Percentiles rank a stretch among this genome's conserved stretches.
phyloP scores from a whole-genome alignment of 75 land plant species.

The Azolla pinnata region DNA sequence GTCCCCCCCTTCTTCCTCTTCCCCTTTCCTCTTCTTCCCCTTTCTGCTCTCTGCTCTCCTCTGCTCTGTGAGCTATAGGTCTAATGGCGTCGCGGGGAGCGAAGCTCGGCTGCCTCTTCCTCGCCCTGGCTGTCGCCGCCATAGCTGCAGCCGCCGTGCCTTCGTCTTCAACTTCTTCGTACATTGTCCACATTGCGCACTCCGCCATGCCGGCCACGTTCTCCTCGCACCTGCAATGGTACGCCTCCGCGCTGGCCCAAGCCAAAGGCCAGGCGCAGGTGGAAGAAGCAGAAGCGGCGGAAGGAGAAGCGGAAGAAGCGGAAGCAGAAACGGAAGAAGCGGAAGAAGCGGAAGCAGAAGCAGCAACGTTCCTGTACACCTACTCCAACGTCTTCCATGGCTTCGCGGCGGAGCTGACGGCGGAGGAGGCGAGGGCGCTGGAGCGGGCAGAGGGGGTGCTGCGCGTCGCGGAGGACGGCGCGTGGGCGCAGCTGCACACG shows the following conservation, averaged over 20 bases:
- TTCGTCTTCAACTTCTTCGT: too few relatives aligned
- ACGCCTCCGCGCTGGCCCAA: slow-evolving; percentile 46
- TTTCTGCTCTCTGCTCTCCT: too few relatives aligned
- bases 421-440: slow-evolving; percentile 27
- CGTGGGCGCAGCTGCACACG: slow-evolving; percentile 59
- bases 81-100: too few relatives aligned
- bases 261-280: slow-evolving; percentile 11
- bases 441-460: slow-evolving; percentile 40
- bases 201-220: slow-evolving; percentile 49
- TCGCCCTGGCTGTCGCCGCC: too few relatives aligned
- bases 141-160: too few relatives aligned
- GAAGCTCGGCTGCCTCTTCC: too few relatives aligned
- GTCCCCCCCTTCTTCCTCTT: too few relatives aligned
- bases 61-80: too few relatives aligned
- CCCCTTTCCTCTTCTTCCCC: too few relatives aligned
- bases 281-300: neutral
- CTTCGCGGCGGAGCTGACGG: slow-evolving; percentile 53
- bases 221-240: slow-evolving; percentile 49
- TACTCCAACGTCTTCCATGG: slow-evolving; percentile 73
- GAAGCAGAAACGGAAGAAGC: neutral
- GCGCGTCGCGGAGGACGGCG: slow-evolving; percentile 48
- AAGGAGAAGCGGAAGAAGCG: slow-evolving; percentile 1
- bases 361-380: too few relatives aligned
- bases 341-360: neutral
- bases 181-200: slow-evolving; percentile 64